These are phyloP conservation scores for Fusarium sp. DNA, from an alignment of 2,329 filamentous ascomycete genomes.

Conservation along the genomic window DNA sequence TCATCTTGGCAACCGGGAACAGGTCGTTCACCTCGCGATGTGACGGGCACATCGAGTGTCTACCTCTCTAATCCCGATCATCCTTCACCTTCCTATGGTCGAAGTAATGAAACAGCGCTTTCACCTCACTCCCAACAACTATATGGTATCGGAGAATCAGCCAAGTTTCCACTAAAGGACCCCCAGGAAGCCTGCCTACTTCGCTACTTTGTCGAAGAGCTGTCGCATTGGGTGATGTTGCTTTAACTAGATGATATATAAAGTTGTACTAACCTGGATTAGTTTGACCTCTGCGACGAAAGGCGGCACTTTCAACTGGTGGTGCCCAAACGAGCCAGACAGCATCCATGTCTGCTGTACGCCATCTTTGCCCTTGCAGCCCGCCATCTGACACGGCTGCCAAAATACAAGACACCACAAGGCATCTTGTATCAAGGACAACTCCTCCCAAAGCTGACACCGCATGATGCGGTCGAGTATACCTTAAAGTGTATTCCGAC, in stretches of 20 bases:
- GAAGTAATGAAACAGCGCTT: not conserved
- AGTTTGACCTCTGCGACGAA: conserved; percentile 61
- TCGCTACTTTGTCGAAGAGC: conserved; percentile 58
- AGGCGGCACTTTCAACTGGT: conserved; percentile 58
- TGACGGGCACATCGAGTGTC: conserved; percentile 23
- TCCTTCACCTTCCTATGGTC: conserved; percentile 27
- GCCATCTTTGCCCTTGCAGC: conserved; percentile 60
- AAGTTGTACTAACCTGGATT: conserved; percentile 18
- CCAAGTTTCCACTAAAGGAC: conserved; percentile 51
- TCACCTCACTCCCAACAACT: conserved; percentile 29
- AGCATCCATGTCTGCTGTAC: conserved; percentile 57
- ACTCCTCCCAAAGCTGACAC: conserved; percentile 53
- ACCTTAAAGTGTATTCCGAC: conserved; percentile 59
- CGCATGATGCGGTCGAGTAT: conserved; percentile 59
- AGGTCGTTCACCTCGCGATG: conserved; percentile 26
- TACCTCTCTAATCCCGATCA: conserved; percentile 26
- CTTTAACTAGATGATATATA: accelerated
- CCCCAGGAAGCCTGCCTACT: conserved; percentile 58
- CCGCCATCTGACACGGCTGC: conserved; percentile 57
- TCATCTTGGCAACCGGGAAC: conserved; percentile 32
- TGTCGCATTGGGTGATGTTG: conserved; percentile 57
- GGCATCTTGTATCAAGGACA: conserved; percentile 59
- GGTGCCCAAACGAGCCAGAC: conserved; percentile 54
- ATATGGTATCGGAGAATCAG: conserved; percentile 20
- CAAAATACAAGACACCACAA: conserved; percentile 55